phyloP scores from a whole-genome alignment of 2,329 filamentous ascomycete genomes.

The Calonectria pseudoturangicola region DNA sequence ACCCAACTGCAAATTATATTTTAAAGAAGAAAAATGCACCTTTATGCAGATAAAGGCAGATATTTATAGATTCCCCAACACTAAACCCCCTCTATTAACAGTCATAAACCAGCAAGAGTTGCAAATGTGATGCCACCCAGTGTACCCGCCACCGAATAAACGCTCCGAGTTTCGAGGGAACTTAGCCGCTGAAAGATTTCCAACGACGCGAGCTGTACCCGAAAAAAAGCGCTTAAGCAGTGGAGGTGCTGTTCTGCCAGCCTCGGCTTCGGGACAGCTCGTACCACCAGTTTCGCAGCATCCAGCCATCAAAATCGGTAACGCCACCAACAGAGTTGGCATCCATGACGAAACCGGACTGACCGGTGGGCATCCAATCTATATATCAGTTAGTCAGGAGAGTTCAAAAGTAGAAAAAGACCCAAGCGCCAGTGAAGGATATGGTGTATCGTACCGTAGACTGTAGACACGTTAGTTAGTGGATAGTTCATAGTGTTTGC shows the following conservation, averaged over 20 bases:
- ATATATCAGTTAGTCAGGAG: background rate
- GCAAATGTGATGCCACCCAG: too few species aligned
- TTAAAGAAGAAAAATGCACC: too few species aligned
- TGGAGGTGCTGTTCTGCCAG: constrained; percentile 48
- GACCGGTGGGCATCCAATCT: constrained; percentile 65
- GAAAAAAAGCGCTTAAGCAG: too few species aligned
- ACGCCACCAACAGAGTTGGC: constrained; percentile 64
- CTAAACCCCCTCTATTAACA: too few species aligned
- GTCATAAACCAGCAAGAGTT: too few species aligned
- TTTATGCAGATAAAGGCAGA: too few species aligned
- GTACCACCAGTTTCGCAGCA: constrained; percentile 68
- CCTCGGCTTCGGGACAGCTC: constrained; percentile 56
- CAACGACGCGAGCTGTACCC: too few species aligned
- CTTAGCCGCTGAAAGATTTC: too few species aligned
- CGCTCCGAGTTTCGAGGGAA: too few species aligned
- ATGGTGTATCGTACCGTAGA: constrained; percentile 41
- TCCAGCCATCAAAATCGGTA: constrained; percentile 71
- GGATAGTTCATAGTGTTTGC: background rate
- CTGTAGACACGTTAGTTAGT: constrained; percentile 27
- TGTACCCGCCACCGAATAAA: too few species aligned
- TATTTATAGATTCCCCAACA: too few species aligned
- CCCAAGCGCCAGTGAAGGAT: background rate
- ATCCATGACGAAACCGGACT: constrained; percentile 66
- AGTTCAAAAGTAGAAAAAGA: background rate
- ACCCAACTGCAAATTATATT: too few species aligned